Conservation (phyloP, 192 early-diverging fungal species). For the Coemansia sp. region DNA sequence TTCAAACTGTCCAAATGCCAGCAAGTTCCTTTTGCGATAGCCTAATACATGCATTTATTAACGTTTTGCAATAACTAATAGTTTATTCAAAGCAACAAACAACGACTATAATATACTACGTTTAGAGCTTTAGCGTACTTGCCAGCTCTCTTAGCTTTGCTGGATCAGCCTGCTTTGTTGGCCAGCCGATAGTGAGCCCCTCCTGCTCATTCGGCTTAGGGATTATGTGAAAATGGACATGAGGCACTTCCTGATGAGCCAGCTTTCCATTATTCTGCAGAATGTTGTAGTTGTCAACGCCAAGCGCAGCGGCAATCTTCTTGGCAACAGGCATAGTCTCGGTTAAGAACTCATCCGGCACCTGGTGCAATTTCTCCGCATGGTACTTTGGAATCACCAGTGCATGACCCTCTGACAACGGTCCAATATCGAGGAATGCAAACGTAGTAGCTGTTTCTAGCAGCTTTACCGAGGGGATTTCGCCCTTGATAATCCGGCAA, state of each 20-base stretch:
- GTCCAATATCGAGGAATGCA: constrained; percentile 81
- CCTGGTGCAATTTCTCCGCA: constrained; percentile 84
- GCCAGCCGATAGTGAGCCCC: constrained; percentile 75
- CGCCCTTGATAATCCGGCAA: constrained; percentile 85
- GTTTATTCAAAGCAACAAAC: too few relatives aligned
- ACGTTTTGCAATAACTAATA: not conserved
- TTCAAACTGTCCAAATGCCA: constrained; percentile 28
- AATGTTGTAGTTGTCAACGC: constrained; percentile 83
- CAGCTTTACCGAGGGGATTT: constrained; percentile 81
- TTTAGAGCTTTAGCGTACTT: constrained; percentile 31
- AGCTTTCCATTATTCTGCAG: constrained; percentile 81
- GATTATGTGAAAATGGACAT: constrained; percentile 96
- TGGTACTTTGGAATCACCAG: constrained; percentile 61
- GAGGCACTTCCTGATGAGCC: constrained; percentile 80
- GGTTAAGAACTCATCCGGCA: constrained; percentile 79
- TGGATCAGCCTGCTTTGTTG: constrained; percentile 53
- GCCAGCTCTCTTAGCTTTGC: constrained; percentile 57
- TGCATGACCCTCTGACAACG: constrained; percentile 73
- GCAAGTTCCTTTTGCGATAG: constrained; percentile 18
- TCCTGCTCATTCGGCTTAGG: constrained; percentile 62
- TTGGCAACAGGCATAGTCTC: constrained; percentile 87
- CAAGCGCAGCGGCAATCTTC: constrained; percentile 78
- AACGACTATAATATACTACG: not conserved
- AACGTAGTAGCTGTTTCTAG: constrained; percentile 79
- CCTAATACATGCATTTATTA: too few relatives aligned